Conservation (phyloP, 2,329 filamentous ascomycete species). For the Thielaviopsis populi region DNA sequence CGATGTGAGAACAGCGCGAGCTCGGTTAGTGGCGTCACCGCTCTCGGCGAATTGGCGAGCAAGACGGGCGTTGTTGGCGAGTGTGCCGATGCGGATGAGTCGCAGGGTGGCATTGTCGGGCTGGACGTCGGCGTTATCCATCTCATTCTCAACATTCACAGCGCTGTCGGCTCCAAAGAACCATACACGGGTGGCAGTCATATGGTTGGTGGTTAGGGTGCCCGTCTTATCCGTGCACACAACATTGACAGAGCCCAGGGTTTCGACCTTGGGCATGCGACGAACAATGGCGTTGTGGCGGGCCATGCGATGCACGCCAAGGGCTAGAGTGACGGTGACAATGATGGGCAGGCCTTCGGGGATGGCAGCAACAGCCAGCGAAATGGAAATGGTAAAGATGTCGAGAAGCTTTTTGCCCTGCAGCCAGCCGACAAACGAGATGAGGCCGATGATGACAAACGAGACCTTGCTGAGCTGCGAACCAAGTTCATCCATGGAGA, state of each 20-base stretch:
- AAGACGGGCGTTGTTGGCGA: slow-evolving; percentile 85
- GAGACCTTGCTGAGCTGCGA: slow-evolving; percentile 95
- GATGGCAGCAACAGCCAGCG: slow-evolving; percentile 87
- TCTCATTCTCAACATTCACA: slow-evolving; percentile 39
- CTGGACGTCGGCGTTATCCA: slow-evolving; percentile 38
- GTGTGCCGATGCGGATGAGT: slow-evolving; percentile 82
- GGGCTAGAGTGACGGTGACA: slow-evolving; percentile 86
- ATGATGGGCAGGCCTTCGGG: slow-evolving; percentile 95
- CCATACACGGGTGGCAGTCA: slow-evolving; percentile 96
- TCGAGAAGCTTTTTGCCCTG: slow-evolving; percentile 83
- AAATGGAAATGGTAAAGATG: slow-evolving; percentile 96
- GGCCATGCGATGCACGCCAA: slow-evolving; percentile 94
- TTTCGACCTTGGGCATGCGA: slow-evolving; percentile 91
- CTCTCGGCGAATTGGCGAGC: slow-evolving; percentile 56
- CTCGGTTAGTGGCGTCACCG: slow-evolving; percentile 33
- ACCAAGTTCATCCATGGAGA: slow-evolving; percentile 95
- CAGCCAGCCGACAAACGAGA: slow-evolving; percentile 77
- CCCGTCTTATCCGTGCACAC: slow-evolving; percentile 98
- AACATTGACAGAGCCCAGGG: slow-evolving; percentile 96
- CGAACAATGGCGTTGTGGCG: slow-evolving; percentile 89
- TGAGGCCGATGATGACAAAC: slow-evolving; percentile 83
- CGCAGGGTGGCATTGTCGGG: slow-evolving; percentile 62
- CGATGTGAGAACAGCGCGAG: slow-evolving; percentile 67
- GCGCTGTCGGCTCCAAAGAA: slow-evolving; percentile 56
- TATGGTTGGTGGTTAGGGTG: slow-evolving; percentile 92